Base-by-base conservation (phyloP, 495 filamentous ascomycete species). In the Massariosphaeria phaeospora region DNA sequence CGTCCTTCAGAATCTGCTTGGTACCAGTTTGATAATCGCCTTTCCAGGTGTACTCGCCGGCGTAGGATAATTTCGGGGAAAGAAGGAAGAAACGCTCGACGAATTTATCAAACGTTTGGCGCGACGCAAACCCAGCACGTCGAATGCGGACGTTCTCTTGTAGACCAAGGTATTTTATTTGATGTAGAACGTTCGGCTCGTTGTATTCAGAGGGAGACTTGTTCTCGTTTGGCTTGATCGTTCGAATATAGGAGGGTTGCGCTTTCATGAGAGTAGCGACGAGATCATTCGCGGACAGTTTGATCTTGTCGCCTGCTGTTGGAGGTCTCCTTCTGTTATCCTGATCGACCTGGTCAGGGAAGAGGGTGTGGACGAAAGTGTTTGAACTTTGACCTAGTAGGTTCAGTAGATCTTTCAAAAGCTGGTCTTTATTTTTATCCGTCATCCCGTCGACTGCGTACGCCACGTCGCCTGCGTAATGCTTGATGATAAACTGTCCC, bases 141-240 rank as follows among this genome's bases (percentile, higher is more conserved):
- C 94, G 83, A 66, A 99, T 99, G 5, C 94, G 86, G 30, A 99
- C 93, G 77, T 99, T 99, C 74, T 99, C 94, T 65, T 97, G 91
- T 8, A 99, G 74, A 79, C 94, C 94, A 13, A 99, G 85, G 66
- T 99, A 99, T 64, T 99, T 97, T 79, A 99, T 94, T 70, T 99
- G 94, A 78, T 99, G 94, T 57, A 97, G 76, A 29, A 97, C 94
- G 64, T 96, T 96, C 23, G 82, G 82, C 10, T 74, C 77, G 59
- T 94, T 95, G 67, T 96, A 99, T 68, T 99, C 93, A 18, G 79
- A 80, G 0, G 89, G 85, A 9, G 88, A 91, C 70, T 97, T 97
- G 73, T 96, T 97, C 63, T 99, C 94, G 70, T 99, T 99, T 3
- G 94, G 94, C 69, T 99, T 99, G 71, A 99, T 99, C 2, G 94